phyloP scores from a whole-genome alignment of 305 asterid species.

The Rubia occidens region DNA sequence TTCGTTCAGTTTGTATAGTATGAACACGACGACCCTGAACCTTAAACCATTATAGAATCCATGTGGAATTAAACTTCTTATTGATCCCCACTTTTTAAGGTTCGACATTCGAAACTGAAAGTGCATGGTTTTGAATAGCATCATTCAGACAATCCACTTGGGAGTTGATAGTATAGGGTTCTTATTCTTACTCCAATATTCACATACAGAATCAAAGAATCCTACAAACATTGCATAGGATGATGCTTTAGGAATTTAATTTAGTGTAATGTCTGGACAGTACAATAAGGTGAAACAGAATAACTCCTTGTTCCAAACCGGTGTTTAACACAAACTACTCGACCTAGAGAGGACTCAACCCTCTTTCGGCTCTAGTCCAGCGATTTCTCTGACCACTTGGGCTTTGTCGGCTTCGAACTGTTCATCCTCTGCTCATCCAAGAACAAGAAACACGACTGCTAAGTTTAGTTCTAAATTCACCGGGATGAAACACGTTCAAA shows the following conservation, averaged over 20 bases:
- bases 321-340: constrained; percentile 25
- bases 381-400: constrained; percentile 87
- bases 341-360: constrained; percentile 18
- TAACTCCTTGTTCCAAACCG: constrained; percentile 9
- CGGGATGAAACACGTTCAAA: neutral
- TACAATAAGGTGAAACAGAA: neutral
- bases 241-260: neutral
- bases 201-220: neutral
- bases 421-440: constrained; percentile 64
- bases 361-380: constrained; percentile 78
- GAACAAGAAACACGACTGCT: neutral
- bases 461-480: neutral
- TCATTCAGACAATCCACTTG: neutral
- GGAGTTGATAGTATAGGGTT: neutral
- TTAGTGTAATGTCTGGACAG: neutral
- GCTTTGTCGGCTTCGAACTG: constrained; percentile 95
- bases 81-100: no score
- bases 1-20: no score
- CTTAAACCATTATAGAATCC: no score
- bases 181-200: neutral
- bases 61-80: no score
- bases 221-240: neutral
- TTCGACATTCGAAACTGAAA: no score
- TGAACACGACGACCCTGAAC: no score
- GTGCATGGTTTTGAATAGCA: neutral